A percentile compares a stretch with the other conserved stretches of the same genome.
Evolutionary conservation across 139 green algal genomes (phyloP).

Genomic region (Diplosphaera chodatii): DNA sequence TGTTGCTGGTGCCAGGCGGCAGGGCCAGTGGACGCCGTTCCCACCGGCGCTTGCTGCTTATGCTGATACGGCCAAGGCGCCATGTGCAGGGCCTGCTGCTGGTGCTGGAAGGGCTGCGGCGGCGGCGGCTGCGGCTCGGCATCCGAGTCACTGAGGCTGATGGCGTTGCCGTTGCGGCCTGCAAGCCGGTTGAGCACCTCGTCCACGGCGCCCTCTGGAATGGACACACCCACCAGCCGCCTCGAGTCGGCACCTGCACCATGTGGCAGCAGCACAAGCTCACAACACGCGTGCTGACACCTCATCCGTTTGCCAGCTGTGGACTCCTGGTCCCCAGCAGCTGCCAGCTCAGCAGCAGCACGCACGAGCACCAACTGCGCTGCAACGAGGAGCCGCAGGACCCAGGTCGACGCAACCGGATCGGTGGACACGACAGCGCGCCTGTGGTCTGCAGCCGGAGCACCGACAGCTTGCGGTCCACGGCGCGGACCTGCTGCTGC

Average conservation of each 20-base stretch:
- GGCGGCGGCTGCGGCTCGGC: neutral
- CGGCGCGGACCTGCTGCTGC: constrained; percentile 9
- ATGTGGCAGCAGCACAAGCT: too few relatives aligned
- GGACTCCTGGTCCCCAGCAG: too few relatives aligned
- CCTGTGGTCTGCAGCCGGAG: constrained; percentile 47
- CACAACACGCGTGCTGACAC: too few relatives aligned
- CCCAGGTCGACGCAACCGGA: constrained; percentile 16
- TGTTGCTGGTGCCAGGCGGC: neutral
- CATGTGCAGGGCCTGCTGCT: neutral
- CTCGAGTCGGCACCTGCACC: constrained; percentile 20
- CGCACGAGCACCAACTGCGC: too few relatives aligned
- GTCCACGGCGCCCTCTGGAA: constrained; percentile 25
- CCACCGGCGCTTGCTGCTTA: too few relatives aligned
- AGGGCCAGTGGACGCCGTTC: too few relatives aligned
- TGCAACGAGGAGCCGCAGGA: too few relatives aligned
- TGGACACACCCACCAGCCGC: constrained; percentile 40
- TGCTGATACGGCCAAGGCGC: too few relatives aligned
- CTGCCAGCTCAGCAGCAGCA: too few relatives aligned
- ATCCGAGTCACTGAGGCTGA: neutral
- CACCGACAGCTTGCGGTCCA: constrained; percentile 41
- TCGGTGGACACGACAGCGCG: constrained; percentile 4
- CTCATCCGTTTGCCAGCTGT: too few relatives aligned
- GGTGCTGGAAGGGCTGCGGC: neutral
- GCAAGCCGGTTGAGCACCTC: constrained; percentile 20
- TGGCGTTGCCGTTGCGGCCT: neutral